Evolutionary conservation across 2,329 filamentous ascomycete species (phyloP).

Genomic region (Aspergillus brasiliensis): DNA sequence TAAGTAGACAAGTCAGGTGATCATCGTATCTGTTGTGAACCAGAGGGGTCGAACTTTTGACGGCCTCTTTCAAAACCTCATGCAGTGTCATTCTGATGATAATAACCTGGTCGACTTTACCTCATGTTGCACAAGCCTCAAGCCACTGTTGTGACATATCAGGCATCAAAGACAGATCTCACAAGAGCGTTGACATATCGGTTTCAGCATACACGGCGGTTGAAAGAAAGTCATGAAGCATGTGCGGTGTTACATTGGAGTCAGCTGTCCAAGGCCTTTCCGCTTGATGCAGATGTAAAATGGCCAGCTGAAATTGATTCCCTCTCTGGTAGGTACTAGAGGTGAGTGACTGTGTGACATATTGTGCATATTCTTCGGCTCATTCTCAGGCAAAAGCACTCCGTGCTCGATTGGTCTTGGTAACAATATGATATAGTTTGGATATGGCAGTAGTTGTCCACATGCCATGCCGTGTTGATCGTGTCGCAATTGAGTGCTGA

Average conservation of each 20-base stretch:
- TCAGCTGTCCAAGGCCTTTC: not conserved
- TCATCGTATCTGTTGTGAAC: not conserved
- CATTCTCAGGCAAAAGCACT: not conserved
- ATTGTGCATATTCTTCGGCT: not conserved
- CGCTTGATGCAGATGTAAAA: not conserved
- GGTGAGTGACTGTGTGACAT: not conserved
- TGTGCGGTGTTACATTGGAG: not conserved
- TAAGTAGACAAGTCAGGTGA: not conserved
- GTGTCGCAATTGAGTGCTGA: not conserved
- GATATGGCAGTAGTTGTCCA: not conserved
- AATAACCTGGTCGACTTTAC: too few species aligned
- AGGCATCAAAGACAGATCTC: not conserved
- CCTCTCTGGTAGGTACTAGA: not conserved
- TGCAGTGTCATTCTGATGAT: too few species aligned
- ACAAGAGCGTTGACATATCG: not conserved
- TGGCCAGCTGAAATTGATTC: not conserved
- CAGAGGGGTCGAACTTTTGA: too few species aligned
- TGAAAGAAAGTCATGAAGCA: not conserved
- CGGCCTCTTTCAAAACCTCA: too few species aligned
- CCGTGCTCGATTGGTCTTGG: too few species aligned
- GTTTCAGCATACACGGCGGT: too few species aligned
- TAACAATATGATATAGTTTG: not conserved
- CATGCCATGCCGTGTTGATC: not conserved
- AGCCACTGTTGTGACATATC: not conserved
- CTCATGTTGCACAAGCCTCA: too few species aligned